A percentile compares a stretch with the other conserved stretches of the same genome.
Evolutionary conservation across 148 eudicot species (phyloP).

Genomic region (Rhododendron molle): DNA sequence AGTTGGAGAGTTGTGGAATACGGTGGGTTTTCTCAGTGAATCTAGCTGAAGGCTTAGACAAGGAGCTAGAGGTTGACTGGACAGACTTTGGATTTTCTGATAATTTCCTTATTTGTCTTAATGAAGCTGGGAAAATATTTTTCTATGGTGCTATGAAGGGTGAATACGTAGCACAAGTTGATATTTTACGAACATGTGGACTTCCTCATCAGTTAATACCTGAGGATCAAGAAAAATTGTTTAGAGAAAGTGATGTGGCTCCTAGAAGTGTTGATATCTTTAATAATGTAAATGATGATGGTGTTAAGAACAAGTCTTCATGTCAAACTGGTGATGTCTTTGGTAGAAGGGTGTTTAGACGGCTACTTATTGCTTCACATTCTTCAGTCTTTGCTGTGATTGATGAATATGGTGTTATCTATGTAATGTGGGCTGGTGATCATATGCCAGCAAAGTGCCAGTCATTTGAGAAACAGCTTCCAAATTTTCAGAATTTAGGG

Average conservation of each 20-base stretch:
- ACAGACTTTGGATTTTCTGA: conserved; percentile 76
- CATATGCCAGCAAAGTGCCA: conserved; percentile 41
- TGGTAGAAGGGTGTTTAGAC: conserved; percentile 42
- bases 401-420: conserved; percentile 67
- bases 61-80: conserved; percentile 52
- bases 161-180: conserved; percentile 46
- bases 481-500: conserved; percentile 34
- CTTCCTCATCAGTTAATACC: conserved; percentile 24
- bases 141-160: conserved; percentile 62
- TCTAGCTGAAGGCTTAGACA: conserved; percentile 38
- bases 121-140: conserved; percentile 49
- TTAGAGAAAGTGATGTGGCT: conserved; percentile 18
- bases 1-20: conserved; percentile 49
- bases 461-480: conserved; percentile 36
- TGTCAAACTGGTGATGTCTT: conserved; percentile 18
- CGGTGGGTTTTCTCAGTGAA: conserved; percentile 74
- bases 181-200: conserved; percentile 42
- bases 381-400: conserved; percentile 59
- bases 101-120: conserved; percentile 69
- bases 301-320: conserved; percentile 1
- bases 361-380: conserved; percentile 59
- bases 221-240: conserved; percentile 20
- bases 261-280: conserved; percentile 12
- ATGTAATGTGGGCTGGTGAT: conserved; percentile 42
- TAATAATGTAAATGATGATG: conserved; percentile 18